Conservation (phyloP, 768 basidiomycete species). For the Tricholoma bakamatsutake region DNA sequence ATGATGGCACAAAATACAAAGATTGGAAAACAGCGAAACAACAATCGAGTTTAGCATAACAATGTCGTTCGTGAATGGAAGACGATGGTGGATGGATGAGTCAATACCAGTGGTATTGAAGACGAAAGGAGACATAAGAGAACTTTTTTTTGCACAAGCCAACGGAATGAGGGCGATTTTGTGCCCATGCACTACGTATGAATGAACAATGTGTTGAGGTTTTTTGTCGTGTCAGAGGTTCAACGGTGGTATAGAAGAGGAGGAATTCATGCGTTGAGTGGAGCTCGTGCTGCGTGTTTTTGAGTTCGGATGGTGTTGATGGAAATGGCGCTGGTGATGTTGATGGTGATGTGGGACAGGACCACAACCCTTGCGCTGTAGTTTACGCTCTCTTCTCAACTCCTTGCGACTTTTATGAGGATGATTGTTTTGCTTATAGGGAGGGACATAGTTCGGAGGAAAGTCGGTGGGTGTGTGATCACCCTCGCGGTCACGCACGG, state of each 20-base stretch:
- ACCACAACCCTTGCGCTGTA: conserved; percentile 53
- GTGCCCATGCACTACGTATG: not conserved
- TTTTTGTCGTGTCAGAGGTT: conserved; percentile 10
- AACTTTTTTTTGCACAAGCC: not conserved
- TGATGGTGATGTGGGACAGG: conserved; percentile 36
- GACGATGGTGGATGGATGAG: not conserved
- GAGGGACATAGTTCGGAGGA: conserved; percentile 25
- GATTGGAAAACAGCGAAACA: not conserved
- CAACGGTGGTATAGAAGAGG: conserved; percentile 17
- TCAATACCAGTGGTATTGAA: not conserved
- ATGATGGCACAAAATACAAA: not conserved
- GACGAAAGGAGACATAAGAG: not conserved
- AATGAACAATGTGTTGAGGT: not conserved
- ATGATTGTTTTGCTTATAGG: conserved; percentile 32
- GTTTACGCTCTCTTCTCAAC: conserved; percentile 60
- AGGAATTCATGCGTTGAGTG: conserved; percentile 15
- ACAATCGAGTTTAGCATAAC: not conserved
- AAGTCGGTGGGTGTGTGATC: conserved; percentile 49
- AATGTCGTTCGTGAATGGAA: conserved; percentile 2
- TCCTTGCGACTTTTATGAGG: conserved; percentile 57
- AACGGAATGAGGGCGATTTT: not conserved
- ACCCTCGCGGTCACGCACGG: conserved; percentile 39
- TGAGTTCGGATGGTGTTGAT: conserved; percentile 27
- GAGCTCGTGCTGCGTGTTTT: conserved; percentile 17
- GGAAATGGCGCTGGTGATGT: conserved; percentile 38